Conservation (phyloP, 441 rosid species). For the Oxalis stricta region DNA sequence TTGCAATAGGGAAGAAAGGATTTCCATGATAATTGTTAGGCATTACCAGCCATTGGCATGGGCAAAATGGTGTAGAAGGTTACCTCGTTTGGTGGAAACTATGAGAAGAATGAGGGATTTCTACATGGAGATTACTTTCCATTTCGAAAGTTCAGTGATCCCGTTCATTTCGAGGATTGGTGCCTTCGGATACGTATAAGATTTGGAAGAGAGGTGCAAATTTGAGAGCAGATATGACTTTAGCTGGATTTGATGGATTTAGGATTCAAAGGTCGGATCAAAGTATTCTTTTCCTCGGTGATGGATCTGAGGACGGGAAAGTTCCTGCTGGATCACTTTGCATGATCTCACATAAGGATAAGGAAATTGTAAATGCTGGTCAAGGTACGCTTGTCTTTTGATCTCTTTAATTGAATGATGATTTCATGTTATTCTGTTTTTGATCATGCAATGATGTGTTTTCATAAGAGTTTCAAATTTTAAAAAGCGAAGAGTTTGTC, state of each 20-base stretch:
- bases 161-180: slow-evolving; percentile 89
- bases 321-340: slow-evolving; percentile 69
- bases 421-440: no score
- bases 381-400: no score
- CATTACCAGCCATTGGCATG: slow-evolving; percentile 89
- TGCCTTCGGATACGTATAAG: slow-evolving; percentile 90
- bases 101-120: slow-evolving; percentile 90
- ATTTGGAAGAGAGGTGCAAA: slow-evolving; percentile 92
- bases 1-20: slow-evolving; percentile 59
- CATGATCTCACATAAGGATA: slow-evolving; percentile 85
- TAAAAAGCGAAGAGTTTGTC: background rate
- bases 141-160: slow-evolving; percentile 88
- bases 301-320: slow-evolving; percentile 79
- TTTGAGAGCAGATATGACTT: slow-evolving; percentile 89
- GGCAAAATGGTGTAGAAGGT: slow-evolving; percentile 94
- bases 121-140: slow-evolving; percentile 90
- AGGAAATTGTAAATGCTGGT: slow-evolving; percentile 84
- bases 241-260: slow-evolving; percentile 94
- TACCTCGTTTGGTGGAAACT: slow-evolving; percentile 74
- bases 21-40: slow-evolving; percentile 71
- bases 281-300: slow-evolving; percentile 85
- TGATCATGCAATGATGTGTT: no score
- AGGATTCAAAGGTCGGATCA: slow-evolving; percentile 87
- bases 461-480: no score
- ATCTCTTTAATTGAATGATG: no score